Percentiles rank a stretch among this genome's conserved stretches.
These are phyloP conservation scores for Syncephalis plumigaleata DNA, from an alignment of 371 early-diverging fungal species.

Conservation along the genomic window DNA sequence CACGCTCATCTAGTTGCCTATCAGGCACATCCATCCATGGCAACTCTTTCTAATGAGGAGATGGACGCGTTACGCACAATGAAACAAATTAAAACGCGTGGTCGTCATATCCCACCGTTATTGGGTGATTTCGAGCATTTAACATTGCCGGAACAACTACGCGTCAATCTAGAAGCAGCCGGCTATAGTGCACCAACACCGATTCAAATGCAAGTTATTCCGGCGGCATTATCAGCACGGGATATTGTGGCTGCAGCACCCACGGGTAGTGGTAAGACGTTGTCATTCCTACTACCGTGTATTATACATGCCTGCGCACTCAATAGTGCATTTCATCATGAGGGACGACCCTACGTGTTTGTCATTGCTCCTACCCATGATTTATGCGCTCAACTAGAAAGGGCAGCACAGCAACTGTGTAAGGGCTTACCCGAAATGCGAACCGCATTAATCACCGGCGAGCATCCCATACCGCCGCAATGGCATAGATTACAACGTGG, in stretches of 20 bases:
- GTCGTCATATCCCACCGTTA: constrained; percentile 23
- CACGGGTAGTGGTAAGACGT: constrained; percentile 46
- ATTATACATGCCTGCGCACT: constrained; percentile 54
- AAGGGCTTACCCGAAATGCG: constrained; percentile 30
- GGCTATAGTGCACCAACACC: constrained; percentile 27
- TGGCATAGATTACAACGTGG: constrained; percentile 33
- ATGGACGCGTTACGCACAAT: constrained; percentile 17
- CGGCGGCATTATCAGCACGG: constrained; percentile 39
- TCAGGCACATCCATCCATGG: constrained; percentile 19
- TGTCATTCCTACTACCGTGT: constrained; percentile 26
- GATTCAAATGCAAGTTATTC: constrained; percentile 49
- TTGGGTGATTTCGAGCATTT: constrained; percentile 20
- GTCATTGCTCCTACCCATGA: constrained; percentile 97
- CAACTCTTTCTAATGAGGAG: constrained; percentile 11
- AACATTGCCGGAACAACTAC: constrained; percentile 18
- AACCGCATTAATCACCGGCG: constrained; percentile 43
- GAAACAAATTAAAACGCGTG: constrained; percentile 23
- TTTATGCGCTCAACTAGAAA: constrained; percentile 72
- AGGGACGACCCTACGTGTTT: constrained; percentile 31
- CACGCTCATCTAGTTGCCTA: constrained; percentile 5
- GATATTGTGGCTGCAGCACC: constrained; percentile 51
- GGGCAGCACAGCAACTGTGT: background rate
- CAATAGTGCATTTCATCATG: constrained; percentile 57
- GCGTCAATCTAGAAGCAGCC: constrained; percentile 30
- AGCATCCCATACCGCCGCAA: constrained; percentile 63